Conservation (phyloP, 2,329 filamentous ascomycete species). For the Xylaria sp. region DNA sequence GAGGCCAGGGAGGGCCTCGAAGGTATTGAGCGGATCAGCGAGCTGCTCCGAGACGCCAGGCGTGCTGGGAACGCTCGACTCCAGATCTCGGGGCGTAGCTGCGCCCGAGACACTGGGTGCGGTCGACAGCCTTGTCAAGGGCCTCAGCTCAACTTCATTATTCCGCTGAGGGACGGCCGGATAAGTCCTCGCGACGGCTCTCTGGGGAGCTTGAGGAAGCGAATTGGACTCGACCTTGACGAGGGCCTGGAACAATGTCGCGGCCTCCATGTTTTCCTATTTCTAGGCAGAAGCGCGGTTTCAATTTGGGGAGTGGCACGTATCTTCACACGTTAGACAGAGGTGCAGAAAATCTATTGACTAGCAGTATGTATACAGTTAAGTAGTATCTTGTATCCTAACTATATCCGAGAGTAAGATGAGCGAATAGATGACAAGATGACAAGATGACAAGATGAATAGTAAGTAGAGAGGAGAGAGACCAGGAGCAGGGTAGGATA, state of each 20-base stretch:
- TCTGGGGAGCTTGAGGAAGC: conserved; percentile 43
- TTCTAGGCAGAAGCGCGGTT: background rate
- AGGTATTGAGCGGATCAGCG: conserved; percentile 29
- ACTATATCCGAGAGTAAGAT: background rate
- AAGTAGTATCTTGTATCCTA: conserved; percentile 3
- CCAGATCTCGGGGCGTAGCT: conserved; percentile 34
- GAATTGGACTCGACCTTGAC: conserved; percentile 38
- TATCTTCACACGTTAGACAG: background rate
- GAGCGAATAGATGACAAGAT: background rate
- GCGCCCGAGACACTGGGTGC: conserved; percentile 17
- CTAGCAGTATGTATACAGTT: conserved; percentile 1
- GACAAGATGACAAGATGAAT: background rate
- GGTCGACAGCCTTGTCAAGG: conserved; percentile 19
- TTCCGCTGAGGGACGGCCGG: conserved; percentile 45
- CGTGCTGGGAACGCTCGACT: conserved; percentile 32
- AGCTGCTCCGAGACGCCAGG: conserved; percentile 4
- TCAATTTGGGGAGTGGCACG: background rate
- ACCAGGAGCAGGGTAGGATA: background rate
- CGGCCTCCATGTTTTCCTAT: conserved; percentile 27
- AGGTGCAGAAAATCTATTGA: conserved; percentile 6
- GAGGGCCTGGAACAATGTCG: conserved; percentile 33
- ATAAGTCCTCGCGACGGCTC: conserved; percentile 47
- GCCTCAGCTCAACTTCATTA: conserved; percentile 32
- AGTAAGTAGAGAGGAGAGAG: background rate
- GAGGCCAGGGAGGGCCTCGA: conserved; percentile 46